These are phyloP conservation scores for Diaporthe capsici DNA, from an alignment of 2,329 filamentous ascomycete species.

Conservation along the genomic window DNA sequence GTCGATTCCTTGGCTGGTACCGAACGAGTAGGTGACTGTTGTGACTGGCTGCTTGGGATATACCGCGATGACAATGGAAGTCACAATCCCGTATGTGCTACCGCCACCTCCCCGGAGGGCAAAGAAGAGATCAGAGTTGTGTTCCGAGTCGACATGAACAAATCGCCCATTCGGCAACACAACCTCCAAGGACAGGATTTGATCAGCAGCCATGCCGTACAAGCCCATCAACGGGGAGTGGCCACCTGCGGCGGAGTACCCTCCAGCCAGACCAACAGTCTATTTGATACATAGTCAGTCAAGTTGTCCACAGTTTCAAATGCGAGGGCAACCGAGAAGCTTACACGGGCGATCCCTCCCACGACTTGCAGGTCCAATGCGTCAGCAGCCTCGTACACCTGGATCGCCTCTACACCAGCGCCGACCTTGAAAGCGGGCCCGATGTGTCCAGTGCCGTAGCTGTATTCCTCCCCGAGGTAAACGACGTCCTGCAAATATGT, in stretches of 20 bases:
- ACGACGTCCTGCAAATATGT: conserved; percentile 49
- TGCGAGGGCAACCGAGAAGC: neutral
- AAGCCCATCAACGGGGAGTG: conserved; percentile 66
- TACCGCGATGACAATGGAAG: conserved; percentile 46
- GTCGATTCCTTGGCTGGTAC: conserved; percentile 57
- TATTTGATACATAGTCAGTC: conserved; percentile 39
- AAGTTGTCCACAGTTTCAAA: neutral
- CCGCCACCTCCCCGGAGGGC: conserved; percentile 63
- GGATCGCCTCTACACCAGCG: conserved; percentile 64
- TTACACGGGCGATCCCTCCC: conserved; percentile 61
- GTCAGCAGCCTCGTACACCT: conserved; percentile 66
- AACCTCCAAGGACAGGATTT: conserved; percentile 62
- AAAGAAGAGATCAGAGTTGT: conserved; percentile 64
- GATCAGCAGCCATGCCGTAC: conserved; percentile 65
- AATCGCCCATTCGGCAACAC: conserved; percentile 61
- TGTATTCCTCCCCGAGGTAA: conserved; percentile 29
- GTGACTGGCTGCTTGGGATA: conserved; percentile 46
- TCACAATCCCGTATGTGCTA: conserved; percentile 56
- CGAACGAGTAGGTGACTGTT: conserved; percentile 46
- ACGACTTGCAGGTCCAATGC: conserved; percentile 64
- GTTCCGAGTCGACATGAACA: conserved; percentile 55
- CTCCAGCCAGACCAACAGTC: conserved; percentile 66
- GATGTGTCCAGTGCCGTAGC: conserved; percentile 40
- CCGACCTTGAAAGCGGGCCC: conserved; percentile 66
- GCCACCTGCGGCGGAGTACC: conserved; percentile 65